Base-by-base conservation (phyloP, 2,329 filamentous ascomycete genomes). In the Simplicillium aogashimaense region DNA sequence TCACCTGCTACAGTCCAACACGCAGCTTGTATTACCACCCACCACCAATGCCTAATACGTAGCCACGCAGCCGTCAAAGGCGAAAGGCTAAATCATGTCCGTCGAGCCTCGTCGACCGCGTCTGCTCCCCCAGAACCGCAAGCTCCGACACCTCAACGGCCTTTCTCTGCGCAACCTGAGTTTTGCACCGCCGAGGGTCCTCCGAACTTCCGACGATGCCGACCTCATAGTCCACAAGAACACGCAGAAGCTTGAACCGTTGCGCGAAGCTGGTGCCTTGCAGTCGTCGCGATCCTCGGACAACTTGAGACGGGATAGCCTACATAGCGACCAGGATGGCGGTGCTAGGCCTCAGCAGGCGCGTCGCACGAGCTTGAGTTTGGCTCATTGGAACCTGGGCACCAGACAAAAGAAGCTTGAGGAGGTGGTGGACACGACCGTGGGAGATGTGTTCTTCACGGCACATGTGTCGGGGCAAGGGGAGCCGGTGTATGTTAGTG, bases 381-480 rank as follows among this genome's bases (percentile, higher is more conserved):
- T 74, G n/a, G 64, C 64, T 38, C 63, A 65, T 34, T 59, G 60
- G 12, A 72, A 53, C 36, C 69, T 70, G 1, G 45, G 61, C 3
- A 63, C 66, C 18, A 61, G 87, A 40, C 88, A 95, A 65, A 79
- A 78, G 59, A 82, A 80, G 55, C 66, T 95, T 33, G 84, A 92
- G 58, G 72, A 81, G 48, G 74, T 86, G 7, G 76, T 84, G 20
- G 77, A 80, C 39, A 76, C 71, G 50, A 73, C 78, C 38, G 80
- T 92, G 61, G 86, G 82, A n/a, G 84, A 95, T 61, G 80, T 82
- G 13, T 95, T 94, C 70, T 92, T 94, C 59, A 85, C 86, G 3
- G 57, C 95, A 38, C 89, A 95, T 58, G 75, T 81, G 35, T 66
- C 75, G 1, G 74, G 65, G 3, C 62, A 78, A 38, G 61, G 71